These are phyloP conservation scores for Choiromyces venosus DNA, from an alignment of 495 filamentous ascomycete species.

Conservation along the genomic window DNA sequence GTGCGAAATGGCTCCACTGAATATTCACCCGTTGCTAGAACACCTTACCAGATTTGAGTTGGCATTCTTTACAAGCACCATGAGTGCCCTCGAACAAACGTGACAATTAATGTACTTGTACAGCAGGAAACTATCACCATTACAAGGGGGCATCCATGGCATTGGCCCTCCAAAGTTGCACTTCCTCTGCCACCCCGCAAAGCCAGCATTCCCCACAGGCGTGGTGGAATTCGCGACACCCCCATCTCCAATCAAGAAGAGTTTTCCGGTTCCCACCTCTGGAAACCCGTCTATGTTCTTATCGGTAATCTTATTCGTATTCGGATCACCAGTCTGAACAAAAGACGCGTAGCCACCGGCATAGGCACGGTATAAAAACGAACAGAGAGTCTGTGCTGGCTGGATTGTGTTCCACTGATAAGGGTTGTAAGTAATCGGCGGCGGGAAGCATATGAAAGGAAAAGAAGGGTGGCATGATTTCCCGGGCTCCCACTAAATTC, in stretches of 20 bases:
- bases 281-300: constrained; percentile 43
- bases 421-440: not conserved
- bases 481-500: constrained; percentile 50
- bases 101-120: not conserved
- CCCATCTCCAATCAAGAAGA: constrained; percentile 47
- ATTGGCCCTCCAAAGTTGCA: constrained; percentile 49
- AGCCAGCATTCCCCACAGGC: constrained; percentile 40
- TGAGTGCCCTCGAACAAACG: not conserved
- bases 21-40: not conserved
- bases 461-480: constrained; percentile 46
- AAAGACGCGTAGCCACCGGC: constrained; percentile 51
- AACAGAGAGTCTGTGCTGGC: constrained; percentile 46
- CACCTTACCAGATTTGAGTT: not conserved
- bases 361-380: constrained; percentile 49
- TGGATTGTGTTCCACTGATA: constrained; percentile 49
- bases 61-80: not conserved
- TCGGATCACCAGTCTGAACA: constrained; percentile 52
- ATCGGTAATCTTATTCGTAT: constrained; percentile 44
- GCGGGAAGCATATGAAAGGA: not conserved
- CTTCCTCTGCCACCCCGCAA: constrained; percentile 42
- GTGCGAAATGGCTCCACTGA: not conserved
- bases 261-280: constrained; percentile 43
- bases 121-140: not conserved
- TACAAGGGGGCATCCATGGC: constrained; percentile 42
- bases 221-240: constrained; percentile 23